Evolutionary conservation across 2,329 filamentous ascomycete species (phyloP), one percentile per base, ranked within the genome.

Genomic region (Ophiostoma triangulosporum): DNA sequence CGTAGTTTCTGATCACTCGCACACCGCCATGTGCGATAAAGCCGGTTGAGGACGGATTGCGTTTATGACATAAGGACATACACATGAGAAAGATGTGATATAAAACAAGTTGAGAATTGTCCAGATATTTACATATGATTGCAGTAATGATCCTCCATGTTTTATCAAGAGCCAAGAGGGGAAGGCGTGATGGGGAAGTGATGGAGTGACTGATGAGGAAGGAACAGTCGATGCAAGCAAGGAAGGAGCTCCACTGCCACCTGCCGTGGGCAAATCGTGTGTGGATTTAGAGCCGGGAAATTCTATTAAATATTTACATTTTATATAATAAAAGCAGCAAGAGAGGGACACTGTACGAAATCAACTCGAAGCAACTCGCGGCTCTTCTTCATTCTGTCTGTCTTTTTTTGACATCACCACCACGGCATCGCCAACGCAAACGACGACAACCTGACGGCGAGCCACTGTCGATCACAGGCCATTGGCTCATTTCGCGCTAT

Each of bases 181-280:
- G 38, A 43, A 43, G 38, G 38, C 22, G n/a, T 12, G n/a, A 38
- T 31, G 35, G n/a, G 35, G n/a, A 38, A 38, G n/a, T 9, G 7
- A 38, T 11, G 17, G 38, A 43, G 14, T 14, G n/a, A 43, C 11
- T 14, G n/a, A 24, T 12, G 22, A 36, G n/a, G 36, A 40, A 22
- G 36, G 17, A 22, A n/a, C 38, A 24, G 38, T 24, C 38, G 38
- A 17, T 11, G n/a, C n/a, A n/a, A n/a, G n/a, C 17, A 20, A 38
- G 35, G 35, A 43, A 43, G 20, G 38, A 43, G 38, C 38, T 43
- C 38, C 38, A 43, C 38, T 38, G 35, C 8, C 38, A 20, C n/a
- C 38, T 43, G 38, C 38, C 38, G 38, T 50, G 48, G 48, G 29
- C 32, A 49, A 46, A 27, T 35, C n/a, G n/a, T n/a, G n/a, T n/a